Evolutionary conservation across 495 filamentous ascomycete genomes (phyloP).

Genomic region (Elasticomyces elasticus): DNA sequence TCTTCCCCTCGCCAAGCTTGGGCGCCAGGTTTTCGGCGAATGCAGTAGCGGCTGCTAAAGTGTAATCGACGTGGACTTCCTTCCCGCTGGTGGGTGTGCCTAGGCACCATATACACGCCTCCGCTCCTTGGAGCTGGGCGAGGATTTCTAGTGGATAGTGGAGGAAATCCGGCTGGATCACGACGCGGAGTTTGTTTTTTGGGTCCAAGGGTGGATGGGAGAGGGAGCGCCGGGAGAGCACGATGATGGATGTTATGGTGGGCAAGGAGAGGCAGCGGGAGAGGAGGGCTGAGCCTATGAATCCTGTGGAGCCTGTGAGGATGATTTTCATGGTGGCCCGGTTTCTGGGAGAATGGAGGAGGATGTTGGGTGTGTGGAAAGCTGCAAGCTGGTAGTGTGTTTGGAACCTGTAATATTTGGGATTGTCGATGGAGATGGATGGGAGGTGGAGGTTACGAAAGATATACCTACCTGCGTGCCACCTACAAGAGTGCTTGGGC

Average conservation of each 20-base stretch:
- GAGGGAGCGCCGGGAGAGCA: slow-evolving; percentile 38
- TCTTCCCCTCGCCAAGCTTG: slow-evolving; percentile 19
- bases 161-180: slow-evolving; percentile 40
- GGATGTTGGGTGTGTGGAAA: no score
- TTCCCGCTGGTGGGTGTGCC: slow-evolving; percentile 18
- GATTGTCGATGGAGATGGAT: no score
- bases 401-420: no score
- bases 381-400: no score
- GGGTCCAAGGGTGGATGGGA: slow-evolving; percentile 20
- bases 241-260: slow-evolving; percentile 40
- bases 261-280: slow-evolving; percentile 37
- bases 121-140: slow-evolving; percentile 37
- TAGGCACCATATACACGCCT: slow-evolving; percentile 44
- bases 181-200: slow-evolving; percentile 39
- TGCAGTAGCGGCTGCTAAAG: slow-evolving; percentile 34
- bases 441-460: no score
- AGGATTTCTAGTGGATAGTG: slow-evolving; percentile 33
- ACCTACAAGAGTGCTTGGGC: no score
- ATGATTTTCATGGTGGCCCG: slow-evolving; percentile 36
- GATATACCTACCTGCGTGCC: no score
- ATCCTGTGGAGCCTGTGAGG: slow-evolving; percentile 44
- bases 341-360: no score
- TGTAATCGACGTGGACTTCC: slow-evolving; percentile 38
- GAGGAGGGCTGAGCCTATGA: slow-evolving; percentile 42
- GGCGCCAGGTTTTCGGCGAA: slow-evolving; percentile 26